A percentile compares a stretch with the other conserved stretches of the same genome.
phyloP scores from a whole-genome alignment of 1,284 basidiomycete species.

The Apiotrichum montevideense region DNA sequence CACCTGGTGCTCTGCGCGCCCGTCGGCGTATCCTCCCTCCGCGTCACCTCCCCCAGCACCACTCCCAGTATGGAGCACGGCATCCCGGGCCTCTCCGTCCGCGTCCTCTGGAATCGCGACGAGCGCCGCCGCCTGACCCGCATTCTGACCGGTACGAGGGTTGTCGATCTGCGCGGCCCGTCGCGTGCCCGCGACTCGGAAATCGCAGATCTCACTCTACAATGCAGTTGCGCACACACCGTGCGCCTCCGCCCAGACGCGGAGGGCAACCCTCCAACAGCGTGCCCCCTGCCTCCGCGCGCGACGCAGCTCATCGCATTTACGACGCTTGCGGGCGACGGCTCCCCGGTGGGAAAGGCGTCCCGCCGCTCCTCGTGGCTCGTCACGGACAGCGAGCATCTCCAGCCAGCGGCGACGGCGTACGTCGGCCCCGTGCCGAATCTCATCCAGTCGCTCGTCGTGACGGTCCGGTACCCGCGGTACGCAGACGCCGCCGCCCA shows the following conservation, averaged over 20 bases:
- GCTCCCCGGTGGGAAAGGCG: not conserved
- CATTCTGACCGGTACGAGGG: conserved; percentile 4
- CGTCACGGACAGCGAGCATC: not conserved
- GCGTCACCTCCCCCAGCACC: not conserved
- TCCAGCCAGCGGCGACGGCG: not conserved
- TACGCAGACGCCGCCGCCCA: not conserved
- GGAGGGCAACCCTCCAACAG: not conserved
- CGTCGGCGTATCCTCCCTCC: not conserved
- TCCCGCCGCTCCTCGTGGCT: not conserved
- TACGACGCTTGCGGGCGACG: conserved; percentile 8
- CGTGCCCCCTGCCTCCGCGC: conserved; percentile 3
- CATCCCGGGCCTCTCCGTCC: conserved; percentile 3
- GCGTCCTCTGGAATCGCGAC: not conserved
- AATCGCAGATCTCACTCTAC: not conserved
- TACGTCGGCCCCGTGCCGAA: conserved; percentile 12
- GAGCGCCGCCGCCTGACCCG: conserved; percentile 1
- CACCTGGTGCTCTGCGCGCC: conserved; percentile 7
- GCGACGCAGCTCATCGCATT: conserved; percentile 9
- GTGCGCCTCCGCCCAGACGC: conserved; percentile 12
- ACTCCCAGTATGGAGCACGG: not conserved
- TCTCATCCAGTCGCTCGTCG: conserved; percentile 5
- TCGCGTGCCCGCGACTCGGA: not conserved
- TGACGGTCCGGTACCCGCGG: conserved; percentile 8
- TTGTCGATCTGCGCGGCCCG: conserved; percentile 9
- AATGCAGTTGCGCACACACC: not conserved